Percentiles rank a stretch among this genome's conserved stretches.
These are phyloP conservation scores for Prunus yedoensis DNA, from an alignment of 331 rosid genomes.

Conservation along the genomic window DNA sequence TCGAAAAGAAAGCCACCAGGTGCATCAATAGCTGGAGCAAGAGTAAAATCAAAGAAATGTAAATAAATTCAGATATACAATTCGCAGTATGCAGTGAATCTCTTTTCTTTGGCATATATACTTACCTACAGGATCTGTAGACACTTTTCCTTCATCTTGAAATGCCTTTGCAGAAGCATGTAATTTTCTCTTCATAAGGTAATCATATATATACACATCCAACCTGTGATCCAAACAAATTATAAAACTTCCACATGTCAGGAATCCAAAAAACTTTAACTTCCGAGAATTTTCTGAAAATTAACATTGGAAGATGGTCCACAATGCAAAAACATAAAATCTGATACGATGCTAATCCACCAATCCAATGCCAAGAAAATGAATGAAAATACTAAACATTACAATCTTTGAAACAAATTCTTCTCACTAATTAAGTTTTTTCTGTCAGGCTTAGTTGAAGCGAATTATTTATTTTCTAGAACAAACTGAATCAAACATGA, in stretches of 20 bases:
- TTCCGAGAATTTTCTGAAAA: not conserved
- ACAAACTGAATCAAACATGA: constrained; percentile 1
- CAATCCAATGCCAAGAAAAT: not conserved
- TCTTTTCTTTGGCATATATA: constrained; percentile 14
- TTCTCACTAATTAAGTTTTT: not conserved
- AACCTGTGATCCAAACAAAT: constrained; percentile 47
- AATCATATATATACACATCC: constrained; percentile 65
- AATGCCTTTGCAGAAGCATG: constrained; percentile 67
- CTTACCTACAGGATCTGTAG: constrained; percentile 63
- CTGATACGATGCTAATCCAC: not conserved
- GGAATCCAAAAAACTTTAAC: not conserved
- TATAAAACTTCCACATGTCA: constrained; percentile 1
- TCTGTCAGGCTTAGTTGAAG: not conserved
- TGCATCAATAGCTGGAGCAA: constrained; percentile 58
- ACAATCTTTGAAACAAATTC: not conserved
- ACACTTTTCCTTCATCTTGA: constrained; percentile 59
- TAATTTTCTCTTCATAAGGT: constrained; percentile 62
- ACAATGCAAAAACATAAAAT: not conserved
- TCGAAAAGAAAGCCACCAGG: constrained; percentile 80
- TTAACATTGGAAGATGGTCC: not conserved
- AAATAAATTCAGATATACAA: not conserved
- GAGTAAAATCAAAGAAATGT: constrained; percentile 5
- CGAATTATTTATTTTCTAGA: not conserved
- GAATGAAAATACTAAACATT: not conserved
- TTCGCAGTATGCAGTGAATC: not conserved